Evolutionary conservation across 176 grass and related monocot species (phyloP), one percentile per base, ranked within the genome.

Genomic region (Panicum miliaceum): DNA sequence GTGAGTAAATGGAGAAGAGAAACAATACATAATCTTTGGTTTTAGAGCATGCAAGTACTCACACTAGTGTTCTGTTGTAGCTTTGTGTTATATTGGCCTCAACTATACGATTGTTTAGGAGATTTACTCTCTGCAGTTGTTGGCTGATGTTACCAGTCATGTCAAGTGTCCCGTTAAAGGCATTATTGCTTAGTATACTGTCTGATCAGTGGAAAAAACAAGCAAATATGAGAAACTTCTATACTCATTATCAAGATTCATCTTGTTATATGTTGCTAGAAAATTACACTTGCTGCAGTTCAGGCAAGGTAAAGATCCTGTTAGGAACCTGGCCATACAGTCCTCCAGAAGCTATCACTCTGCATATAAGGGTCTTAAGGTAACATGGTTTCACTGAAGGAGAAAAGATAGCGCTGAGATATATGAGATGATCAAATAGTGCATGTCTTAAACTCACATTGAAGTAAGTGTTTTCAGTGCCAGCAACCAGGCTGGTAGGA

Each of bases 241-340:
- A 36, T 80, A 54, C 25, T 74, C 34, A 36, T 3, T 73, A 58
- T 32, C 12, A 52, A 29, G 81, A 57, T 65, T 51, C 16, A n/a
- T 50, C 36, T 59, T 64, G 26, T 14, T 82, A 57, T 82, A 76
- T 59, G 37, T 81, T 79, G 10, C 62, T 74, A 85, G 57, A 81
- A 78, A 85, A 93, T 90, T 90, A 94, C 94, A 97, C 94, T 97
- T 90, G 90, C 76, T 94, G 88, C 79, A 97, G 78, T 59, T 77
- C 41, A 50, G 94, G 41, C 12, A 89, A 80, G 65, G 82, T 83
- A 64, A 97, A 94, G 80, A 94, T 73, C 1, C 9, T n/a, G 32
- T 41, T 27, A 32, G 94, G 90, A 72, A 94, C 71, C 70, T 56
- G 26, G 50, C 92, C 92, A 9, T 13, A 51, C 82, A 94, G 73